Evolutionary conservation across 2,329 filamentous ascomycete genomes (phyloP).

Genomic region (Aspergillus terreus): DNA sequence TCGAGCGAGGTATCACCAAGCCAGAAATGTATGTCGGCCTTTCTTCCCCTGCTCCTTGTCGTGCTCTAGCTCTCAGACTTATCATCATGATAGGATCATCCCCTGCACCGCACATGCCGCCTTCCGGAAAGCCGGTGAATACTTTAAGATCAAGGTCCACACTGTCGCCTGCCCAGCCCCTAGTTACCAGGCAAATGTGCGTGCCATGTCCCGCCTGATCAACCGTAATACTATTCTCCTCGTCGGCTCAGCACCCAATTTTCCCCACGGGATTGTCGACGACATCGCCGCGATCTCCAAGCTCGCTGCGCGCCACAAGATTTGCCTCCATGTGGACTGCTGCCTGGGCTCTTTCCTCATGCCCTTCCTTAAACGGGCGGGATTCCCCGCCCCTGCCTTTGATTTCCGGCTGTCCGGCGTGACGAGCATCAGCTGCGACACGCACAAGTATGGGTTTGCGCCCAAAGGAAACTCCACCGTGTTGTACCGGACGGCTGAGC

Average conservation of each 20-base stretch:
- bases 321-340: constrained; percentile 95
- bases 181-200: constrained; percentile 75
- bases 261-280: constrained; percentile 96
- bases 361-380: constrained; percentile 86
- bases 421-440: constrained; percentile 93
- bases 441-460: constrained; percentile 98
- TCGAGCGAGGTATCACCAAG: constrained; percentile 81
- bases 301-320: constrained; percentile 71
- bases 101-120: constrained; percentile 93
- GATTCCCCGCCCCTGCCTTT: constrained; percentile 69
- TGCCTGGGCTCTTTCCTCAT: constrained; percentile 94
- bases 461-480: constrained; percentile 95
- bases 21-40: constrained; percentile 75
- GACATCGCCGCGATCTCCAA: constrained; percentile 83
- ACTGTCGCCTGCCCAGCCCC: constrained; percentile 83
- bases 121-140: constrained; percentile 92
- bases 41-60: neutral
- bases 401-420: constrained; percentile 94
- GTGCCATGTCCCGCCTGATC: constrained; percentile 75
- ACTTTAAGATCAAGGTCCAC: constrained; percentile 96
- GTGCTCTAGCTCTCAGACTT: constrained; percentile 13
- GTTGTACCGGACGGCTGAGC: constrained; percentile 75
- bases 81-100: constrained; percentile 63
- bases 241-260: constrained; percentile 94
- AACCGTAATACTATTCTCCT: constrained; percentile 92